Evolutionary conservation across 2,329 filamentous ascomycete species (phyloP), one percentile per base, ranked within the genome.

Genomic region (Hymenoscyphus albidus): DNA sequence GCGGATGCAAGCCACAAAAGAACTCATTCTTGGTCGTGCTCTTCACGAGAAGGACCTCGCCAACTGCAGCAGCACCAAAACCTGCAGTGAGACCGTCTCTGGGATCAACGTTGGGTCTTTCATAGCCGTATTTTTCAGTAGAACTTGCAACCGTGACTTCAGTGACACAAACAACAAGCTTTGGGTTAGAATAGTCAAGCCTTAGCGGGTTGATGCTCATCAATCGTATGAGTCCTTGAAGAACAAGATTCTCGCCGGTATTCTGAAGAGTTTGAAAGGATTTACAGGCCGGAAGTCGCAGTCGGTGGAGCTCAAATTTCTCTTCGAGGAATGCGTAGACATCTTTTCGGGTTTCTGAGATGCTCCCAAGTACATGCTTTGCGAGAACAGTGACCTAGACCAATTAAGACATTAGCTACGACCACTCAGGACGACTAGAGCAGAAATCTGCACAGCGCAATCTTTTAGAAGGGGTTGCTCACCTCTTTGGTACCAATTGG

Each of bases 401-500:
- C 18, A 12, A 10, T 51, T 12, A 18, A 16, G n/a, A 10, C 3
- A 10, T 51, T 51, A 51, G n/a, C n/a, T 51, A 22, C 18, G 44
- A 2, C 22, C 18, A 16, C 44, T 22, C n/a, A 18, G 18, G 7
- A 51, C 9, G 7, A n/a, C 5, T n/a, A 44, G 3, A 18, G n/a
- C 10, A 51, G 44, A 10, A 12, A 18, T 35, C 6, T 10, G n/a
- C n/a, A 18, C 10, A n/a, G 10, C n/a, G 10, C 16, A n/a, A n/a
- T 18, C 18, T 48, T n/a, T 18, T 12, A 22, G 9, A 22, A 22
- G 18, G 18, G 18, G n/a, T 9, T 48, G 9, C 44, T 4, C 18
- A 59, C 32, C 57, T 59, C 57, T 59, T 16, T 59, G 14, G 38
- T 59, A 7, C 57, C 57, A 7, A 59, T 59, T 9, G 57, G 57